Percentiles rank a stretch among this genome's conserved stretches.
Evolutionary conservation across 176 grass and related monocot genomes (phyloP).

Genomic region (Guadua angustifolia): DNA sequence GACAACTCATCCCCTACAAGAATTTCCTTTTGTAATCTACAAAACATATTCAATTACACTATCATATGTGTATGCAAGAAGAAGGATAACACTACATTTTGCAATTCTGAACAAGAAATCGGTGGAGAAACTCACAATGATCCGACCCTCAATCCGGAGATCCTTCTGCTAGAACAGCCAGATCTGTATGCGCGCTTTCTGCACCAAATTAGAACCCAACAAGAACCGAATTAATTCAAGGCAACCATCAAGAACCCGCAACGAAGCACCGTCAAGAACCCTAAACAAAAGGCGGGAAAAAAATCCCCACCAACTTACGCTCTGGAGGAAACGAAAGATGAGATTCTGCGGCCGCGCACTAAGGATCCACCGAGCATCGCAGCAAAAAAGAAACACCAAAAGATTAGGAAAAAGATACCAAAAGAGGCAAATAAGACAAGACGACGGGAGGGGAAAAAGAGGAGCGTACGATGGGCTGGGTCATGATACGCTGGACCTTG

Average conservation of each 20-base stretch:
- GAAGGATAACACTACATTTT: neutral
- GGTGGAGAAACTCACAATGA: constrained; percentile 63
- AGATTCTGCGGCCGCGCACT: constrained; percentile 67
- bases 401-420: constrained; percentile 6
- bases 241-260: constrained; percentile 23
- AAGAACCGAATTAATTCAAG: neutral
- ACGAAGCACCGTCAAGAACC: neutral
- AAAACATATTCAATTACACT: neutral
- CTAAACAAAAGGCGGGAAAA: neutral
- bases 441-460: neutral
- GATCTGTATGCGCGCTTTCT: constrained; percentile 98
- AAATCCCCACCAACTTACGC: constrained; percentile 65
- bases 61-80: neutral
- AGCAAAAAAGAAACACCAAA: neutral
- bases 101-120: neutral
- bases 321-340: constrained; percentile 95
- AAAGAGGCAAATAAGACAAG: neutral
- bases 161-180: constrained; percentile 99
- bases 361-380: constrained; percentile 3
- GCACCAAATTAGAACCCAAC: constrained; percentile 18
- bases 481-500: constrained; percentile 98
- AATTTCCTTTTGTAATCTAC: neutral
- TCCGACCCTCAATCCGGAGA: constrained; percentile 87
- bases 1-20: neutral
- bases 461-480: constrained; percentile 89